Conservation (phyloP, 306 rosid genomes). For the Rosa persica region DNA sequence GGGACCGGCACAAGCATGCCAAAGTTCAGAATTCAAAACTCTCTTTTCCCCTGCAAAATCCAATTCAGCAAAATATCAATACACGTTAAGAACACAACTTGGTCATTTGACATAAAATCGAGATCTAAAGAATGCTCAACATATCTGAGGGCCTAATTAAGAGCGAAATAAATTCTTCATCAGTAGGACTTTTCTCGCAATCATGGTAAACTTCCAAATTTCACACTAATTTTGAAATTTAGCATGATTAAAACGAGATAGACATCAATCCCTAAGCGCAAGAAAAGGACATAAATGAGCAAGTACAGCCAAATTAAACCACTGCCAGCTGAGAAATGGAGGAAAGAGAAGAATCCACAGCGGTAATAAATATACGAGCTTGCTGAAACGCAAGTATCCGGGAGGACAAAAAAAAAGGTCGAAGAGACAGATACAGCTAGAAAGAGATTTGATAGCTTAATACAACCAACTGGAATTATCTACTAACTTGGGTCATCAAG, state of each 20-base stretch:
- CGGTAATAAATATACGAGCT: not conserved
- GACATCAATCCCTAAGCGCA: slow-evolving; percentile 17
- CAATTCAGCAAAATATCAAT: slow-evolving; percentile 24
- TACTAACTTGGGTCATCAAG: slow-evolving; percentile 16
- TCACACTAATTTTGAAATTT: not conserved
- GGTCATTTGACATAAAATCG: not conserved
- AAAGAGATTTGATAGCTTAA: slow-evolving; percentile 15
- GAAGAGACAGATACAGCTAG: not conserved
- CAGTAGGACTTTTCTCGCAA: slow-evolving; percentile 1
- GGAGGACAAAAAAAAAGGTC: slow-evolving; percentile 8
- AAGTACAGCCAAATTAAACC: slow-evolving; percentile 35
- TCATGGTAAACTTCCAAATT: not conserved
- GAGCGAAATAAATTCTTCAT: not conserved
- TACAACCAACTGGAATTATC: slow-evolving; percentile 11
- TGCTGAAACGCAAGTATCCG: slow-evolving; percentile 7
- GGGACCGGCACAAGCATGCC: slow-evolving; percentile 99
- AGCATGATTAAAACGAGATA: not conserved
- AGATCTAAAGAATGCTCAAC: not conserved
- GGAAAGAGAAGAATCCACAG: slow-evolving; percentile 15
- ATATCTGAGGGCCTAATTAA: not conserved
- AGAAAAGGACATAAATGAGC: slow-evolving; percentile 13
- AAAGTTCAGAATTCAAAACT: slow-evolving; percentile 92
- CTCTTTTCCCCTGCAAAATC: slow-evolving; percentile 79
- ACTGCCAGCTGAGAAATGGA: slow-evolving; percentile 18
- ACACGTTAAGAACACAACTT: slow-evolving; percentile 23